These are phyloP conservation scores for Geosmithia putterillii DNA, from an alignment of 2,329 filamentous ascomycete species.

Conservation along the genomic window DNA sequence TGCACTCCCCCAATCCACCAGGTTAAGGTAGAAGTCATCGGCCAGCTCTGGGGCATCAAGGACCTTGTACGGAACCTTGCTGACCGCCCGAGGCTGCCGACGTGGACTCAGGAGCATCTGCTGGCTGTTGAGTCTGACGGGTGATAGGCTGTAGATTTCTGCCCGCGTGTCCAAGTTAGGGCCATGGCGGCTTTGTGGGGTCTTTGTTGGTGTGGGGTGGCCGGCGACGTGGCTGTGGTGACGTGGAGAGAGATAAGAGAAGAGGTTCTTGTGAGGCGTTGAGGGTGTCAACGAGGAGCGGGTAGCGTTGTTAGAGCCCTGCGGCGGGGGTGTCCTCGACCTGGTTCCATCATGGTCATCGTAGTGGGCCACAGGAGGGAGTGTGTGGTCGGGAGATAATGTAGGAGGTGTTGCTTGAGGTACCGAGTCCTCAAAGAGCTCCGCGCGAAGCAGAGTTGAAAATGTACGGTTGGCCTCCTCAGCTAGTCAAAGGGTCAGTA, in stretches of 20 bases:
- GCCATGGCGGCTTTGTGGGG: constrained; percentile 76
- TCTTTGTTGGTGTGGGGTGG: constrained; percentile 82
- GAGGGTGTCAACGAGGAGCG: constrained; percentile 75
- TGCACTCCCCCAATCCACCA: constrained; percentile 95
- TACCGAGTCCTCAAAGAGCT: constrained; percentile 84
- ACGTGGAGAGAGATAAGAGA: constrained; percentile 73
- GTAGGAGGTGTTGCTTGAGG: constrained; percentile 63
- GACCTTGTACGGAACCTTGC: constrained; percentile 96
- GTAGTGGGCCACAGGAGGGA: constrained; percentile 35
- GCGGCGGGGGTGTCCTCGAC: constrained; percentile 70
- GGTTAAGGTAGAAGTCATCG: constrained; percentile 94
- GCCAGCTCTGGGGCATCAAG: constrained; percentile 91
- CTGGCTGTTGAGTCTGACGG: constrained; percentile 85
- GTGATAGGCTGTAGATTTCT: constrained; percentile 91
- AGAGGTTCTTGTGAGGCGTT: constrained; percentile 94
- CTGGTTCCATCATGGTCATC: constrained; percentile 53
- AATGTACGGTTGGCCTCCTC: constrained; percentile 94
- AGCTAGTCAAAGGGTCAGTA: constrained; percentile 29
- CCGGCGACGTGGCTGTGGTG: constrained; percentile 59
- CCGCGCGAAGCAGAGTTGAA: constrained; percentile 73
- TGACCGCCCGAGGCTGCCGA: constrained; percentile 78
- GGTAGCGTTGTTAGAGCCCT: constrained; percentile 45
- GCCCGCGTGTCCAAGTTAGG: constrained; percentile 81
- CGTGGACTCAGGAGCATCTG: constrained; percentile 85
- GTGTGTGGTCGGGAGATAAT: constrained; percentile 45